Evolutionary conservation across 441 rosid genomes (phyloP), one percentile per base, ranked within the genome.

Genomic region (Breynia disticha): DNA sequence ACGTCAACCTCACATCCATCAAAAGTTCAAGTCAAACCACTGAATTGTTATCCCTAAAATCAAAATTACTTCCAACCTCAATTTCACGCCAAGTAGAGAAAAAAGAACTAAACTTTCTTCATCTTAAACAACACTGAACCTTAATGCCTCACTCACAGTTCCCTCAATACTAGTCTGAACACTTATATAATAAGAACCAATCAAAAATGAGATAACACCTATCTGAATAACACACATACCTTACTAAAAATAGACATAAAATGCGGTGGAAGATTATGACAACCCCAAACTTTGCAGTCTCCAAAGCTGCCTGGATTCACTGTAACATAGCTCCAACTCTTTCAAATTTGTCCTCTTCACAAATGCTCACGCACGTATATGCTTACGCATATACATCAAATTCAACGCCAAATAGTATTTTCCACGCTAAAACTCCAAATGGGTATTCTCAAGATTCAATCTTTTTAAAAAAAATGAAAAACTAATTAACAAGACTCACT

Each of bases 281-380:
- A n/a, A 11, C 47, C 46, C 52, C 19, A 60, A 55, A 21, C 52
- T 22, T 37, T 65, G 53, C 64, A 60, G 11, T 50, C 64, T 44
- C 67, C 73, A 60, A 76, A 67, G 62, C 69, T 20, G 67, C 66
- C 61, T 49, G n/a, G 54, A 67, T 56, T 61, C 57, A 59, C 77
- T 66, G 74, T 58, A 67, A 58, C 65, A 65, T 53, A 56, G 71
- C 56, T 53, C 69, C 78, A 73, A 17, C 63, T 57, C 52, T 11
- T 11, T 16, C 2, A 49, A 64, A 60, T 37, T 60, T 71, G 62
- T 65, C 71, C 55, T 44, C 52, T 69, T 37, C 38, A 52, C 52
- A 16, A 44, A 35, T 10, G 43, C 18, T n/a, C 9, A 54, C 44
- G 47, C 42, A 17, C 57, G 53, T 50, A 13, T 11, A 53, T 22